phyloP scores from a whole-genome alignment of 2,329 filamentous ascomycete species.

The Colletotrichum lupini region DNA sequence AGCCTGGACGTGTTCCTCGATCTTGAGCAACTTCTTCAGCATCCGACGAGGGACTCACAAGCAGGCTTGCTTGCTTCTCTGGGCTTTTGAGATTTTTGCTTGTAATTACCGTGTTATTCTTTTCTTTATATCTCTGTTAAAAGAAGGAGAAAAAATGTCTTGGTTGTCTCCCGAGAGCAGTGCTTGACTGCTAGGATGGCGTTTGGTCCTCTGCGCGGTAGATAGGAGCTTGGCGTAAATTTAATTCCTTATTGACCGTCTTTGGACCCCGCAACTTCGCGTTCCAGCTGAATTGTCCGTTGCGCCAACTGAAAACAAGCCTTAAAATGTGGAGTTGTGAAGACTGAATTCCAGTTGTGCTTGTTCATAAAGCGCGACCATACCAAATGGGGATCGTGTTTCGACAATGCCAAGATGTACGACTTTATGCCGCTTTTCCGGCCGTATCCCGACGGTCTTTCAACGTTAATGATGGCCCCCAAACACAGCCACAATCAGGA shows the following conservation, averaged over 20 bases:
- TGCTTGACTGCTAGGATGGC: neutral
- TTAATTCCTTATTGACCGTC: neutral
- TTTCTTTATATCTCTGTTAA: neutral
- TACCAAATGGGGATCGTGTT: conserved; percentile 20
- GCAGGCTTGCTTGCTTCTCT: neutral
- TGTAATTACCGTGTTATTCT: neutral
- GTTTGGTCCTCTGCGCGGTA: too few species aligned
- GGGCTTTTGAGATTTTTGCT: neutral
- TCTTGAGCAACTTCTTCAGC: neutral
- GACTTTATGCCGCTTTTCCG: conserved; percentile 15
- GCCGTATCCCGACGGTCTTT: neutral
- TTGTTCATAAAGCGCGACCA: conserved; percentile 4
- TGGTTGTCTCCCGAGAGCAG: neutral
- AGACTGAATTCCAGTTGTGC: neutral
- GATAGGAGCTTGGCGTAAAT: neutral
- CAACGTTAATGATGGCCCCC: neutral
- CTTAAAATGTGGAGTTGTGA: neutral
- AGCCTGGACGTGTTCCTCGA: neutral
- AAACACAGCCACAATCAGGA: conserved; percentile 16
- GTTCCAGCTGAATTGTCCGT: neutral
- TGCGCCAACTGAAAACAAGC: neutral
- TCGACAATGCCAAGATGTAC: conserved; percentile 12
- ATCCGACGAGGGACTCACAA: neutral
- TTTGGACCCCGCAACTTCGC: neutral
- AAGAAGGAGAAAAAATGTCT: neutral